phyloP scores from a whole-genome alignment of 345 rosid species.

The Pistacia vera region DNA sequence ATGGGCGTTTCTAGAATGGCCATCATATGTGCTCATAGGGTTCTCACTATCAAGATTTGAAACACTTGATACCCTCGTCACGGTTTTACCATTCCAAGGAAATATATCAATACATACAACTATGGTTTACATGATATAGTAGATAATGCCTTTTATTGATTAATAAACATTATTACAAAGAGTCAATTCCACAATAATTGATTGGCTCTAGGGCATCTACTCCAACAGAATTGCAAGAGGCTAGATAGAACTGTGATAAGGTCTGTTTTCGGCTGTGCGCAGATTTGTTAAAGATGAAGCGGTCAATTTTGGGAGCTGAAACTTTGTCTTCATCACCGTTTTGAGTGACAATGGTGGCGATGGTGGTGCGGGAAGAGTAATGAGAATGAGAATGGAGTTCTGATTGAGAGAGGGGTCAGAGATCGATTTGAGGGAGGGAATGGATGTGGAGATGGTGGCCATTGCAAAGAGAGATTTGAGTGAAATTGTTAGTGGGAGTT shows the following conservation, averaged over 20 bases:
- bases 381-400: slow-evolving; percentile 54
- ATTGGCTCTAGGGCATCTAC: too few species aligned
- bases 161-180: too few species aligned
- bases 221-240: slow-evolving; percentile 38
- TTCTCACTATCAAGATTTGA: too few species aligned
- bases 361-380: slow-evolving; percentile 41
- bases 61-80: too few species aligned
- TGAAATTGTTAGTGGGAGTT: not conserved
- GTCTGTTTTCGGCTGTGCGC: slow-evolving; percentile 94
- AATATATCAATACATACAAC: too few species aligned
- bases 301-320: slow-evolving; percentile 74
- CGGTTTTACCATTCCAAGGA: too few species aligned
- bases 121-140: too few species aligned
- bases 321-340: slow-evolving; percentile 50
- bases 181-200: too few species aligned
- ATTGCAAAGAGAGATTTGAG: slow-evolving; percentile 24
- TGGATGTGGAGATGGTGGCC: slow-evolving; percentile 43
- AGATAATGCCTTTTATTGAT: too few species aligned
- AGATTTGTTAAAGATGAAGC: slow-evolving; percentile 89
- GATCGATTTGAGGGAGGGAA: slow-evolving; percentile 64
- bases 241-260: slow-evolving; percentile 80
- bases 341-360: slow-evolving; percentile 26
- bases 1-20: too few species aligned
- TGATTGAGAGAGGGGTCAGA: slow-evolving; percentile 59
- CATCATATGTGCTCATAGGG: too few species aligned